Conservation (phyloP, 495 filamentous ascomycete species). For the Penicillium macrosclerotiorum region DNA sequence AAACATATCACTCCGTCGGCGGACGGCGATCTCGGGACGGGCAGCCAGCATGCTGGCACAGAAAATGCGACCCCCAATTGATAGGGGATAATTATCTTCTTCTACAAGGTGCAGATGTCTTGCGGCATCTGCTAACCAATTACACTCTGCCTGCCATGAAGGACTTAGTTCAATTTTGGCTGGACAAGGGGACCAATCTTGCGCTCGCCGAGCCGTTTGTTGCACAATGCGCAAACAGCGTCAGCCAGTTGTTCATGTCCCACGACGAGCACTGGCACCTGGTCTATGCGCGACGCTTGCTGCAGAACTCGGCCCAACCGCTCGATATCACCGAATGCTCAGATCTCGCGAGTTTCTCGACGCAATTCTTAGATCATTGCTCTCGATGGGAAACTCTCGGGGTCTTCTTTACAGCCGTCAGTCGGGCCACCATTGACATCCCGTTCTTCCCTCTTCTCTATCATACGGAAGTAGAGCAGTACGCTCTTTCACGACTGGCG, state of each 20-base stretch:
- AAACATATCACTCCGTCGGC: slow-evolving; percentile 31
- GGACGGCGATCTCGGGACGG: slow-evolving; percentile 14
- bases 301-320: slow-evolving; percentile 34
- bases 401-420: slow-evolving; percentile 37
- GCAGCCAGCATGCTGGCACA: slow-evolving; percentile 4
- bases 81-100: slow-evolving; percentile 25
- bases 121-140: slow-evolving; percentile 21
- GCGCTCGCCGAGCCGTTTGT: slow-evolving; percentile 35
- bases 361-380: slow-evolving; percentile 34
- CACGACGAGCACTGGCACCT: slow-evolving; percentile 30
- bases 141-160: slow-evolving; percentile 28
- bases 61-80: slow-evolving; percentile 9
- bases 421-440: slow-evolving; percentile 35
- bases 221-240: slow-evolving; percentile 24
- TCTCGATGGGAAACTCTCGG: slow-evolving; percentile 44
- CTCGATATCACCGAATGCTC: slow-evolving; percentile 22
- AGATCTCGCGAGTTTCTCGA: slow-evolving; percentile 25
- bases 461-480: slow-evolving; percentile 24
- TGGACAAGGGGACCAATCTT: slow-evolving; percentile 34
- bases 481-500: slow-evolving; percentile 25
- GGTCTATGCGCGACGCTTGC: slow-evolving; percentile 28
- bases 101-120: slow-evolving; percentile 27
- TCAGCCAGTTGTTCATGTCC: slow-evolving; percentile 24
- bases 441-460: slow-evolving; percentile 34
- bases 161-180: slow-evolving; percentile 32